Evolutionary conservation across 2,329 filamentous ascomycete species (phyloP).

Genomic region (Diaporthe capsici): DNA sequence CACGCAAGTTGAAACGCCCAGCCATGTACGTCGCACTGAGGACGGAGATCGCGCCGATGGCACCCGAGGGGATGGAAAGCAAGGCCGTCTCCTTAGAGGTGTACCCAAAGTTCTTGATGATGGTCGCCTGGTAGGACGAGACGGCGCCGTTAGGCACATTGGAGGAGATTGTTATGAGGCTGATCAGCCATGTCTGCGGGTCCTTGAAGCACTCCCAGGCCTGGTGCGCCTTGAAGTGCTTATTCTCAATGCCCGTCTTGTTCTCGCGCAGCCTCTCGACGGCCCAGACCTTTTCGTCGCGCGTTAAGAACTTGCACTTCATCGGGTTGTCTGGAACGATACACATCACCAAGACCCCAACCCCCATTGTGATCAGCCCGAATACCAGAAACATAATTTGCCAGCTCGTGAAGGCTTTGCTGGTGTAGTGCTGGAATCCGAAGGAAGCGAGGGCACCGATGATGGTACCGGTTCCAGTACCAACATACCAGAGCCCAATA

Average conservation of each 20-base stretch:
- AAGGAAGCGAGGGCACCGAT: slow-evolving; percentile 50
- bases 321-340: slow-evolving; percentile 40
- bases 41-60: slow-evolving; percentile 49
- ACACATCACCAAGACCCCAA: slow-evolving; percentile 35
- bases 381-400: slow-evolving; percentile 43
- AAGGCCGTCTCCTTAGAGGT: slow-evolving; percentile 47
- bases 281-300: slow-evolving; percentile 42
- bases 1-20: slow-evolving; percentile 36
- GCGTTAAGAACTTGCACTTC: slow-evolving; percentile 34
- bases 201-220: slow-evolving; percentile 49
- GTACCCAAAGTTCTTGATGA: slow-evolving; percentile 45
- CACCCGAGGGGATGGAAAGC: slow-evolving; percentile 54
- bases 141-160: slow-evolving; percentile 45
- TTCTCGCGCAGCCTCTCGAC: slow-evolving; percentile 70
- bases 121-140: slow-evolving; percentile 42
- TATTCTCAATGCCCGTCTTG: slow-evolving; percentile 77
- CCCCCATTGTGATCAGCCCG: slow-evolving; percentile 39
- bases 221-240: slow-evolving; percentile 76
- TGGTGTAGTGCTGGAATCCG: slow-evolving; percentile 49
- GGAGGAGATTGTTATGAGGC: slow-evolving; percentile 41
- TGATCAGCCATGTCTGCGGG: slow-evolving; percentile 44
- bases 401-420: slow-evolving; percentile 42
- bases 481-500: slow-evolving; percentile 52
- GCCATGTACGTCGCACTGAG: slow-evolving; percentile 38
- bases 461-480: slow-evolving; percentile 50